Conservation (phyloP, 176 grass and related monocot genomes). For the Luzula sylvatica region DNA sequence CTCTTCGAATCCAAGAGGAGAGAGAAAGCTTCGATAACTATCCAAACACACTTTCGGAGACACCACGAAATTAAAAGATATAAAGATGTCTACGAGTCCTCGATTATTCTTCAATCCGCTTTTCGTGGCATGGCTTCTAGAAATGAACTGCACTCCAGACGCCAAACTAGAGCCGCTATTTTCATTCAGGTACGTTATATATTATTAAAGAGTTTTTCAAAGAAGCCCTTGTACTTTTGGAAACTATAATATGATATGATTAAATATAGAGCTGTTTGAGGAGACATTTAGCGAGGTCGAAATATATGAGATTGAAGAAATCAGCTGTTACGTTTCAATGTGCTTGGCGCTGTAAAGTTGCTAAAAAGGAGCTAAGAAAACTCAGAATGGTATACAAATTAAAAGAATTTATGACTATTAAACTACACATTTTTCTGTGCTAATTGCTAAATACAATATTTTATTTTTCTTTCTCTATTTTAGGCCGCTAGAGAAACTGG, state of each 20-base stretch:
- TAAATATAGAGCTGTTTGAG: conserved; percentile 59
- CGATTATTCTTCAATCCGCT: conserved; percentile 59
- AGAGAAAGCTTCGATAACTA: conserved; percentile 67
- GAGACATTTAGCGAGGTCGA: conserved; percentile 41
- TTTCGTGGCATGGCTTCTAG: conserved; percentile 72
- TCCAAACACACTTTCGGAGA: conserved; percentile 69
- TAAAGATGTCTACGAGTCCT: conserved; percentile 36
- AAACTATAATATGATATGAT: not conserved
- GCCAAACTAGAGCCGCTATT: conserved; percentile 53
- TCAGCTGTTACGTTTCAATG: conserved; percentile 69
- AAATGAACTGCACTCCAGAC: conserved; percentile 53
- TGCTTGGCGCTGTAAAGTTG: conserved; percentile 80
- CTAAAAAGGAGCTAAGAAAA: conserved; percentile 78
- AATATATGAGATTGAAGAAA: conserved; percentile 64
- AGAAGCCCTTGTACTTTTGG: too few species aligned
- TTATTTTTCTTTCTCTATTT: conserved; percentile 9
- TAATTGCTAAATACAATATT: not conserved
- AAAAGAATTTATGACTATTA: too few species aligned
- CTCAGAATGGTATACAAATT: conserved; percentile 73
- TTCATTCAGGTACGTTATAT: conserved; percentile 93
- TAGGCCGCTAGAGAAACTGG: conserved; percentile 98
- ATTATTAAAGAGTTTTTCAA: too few species aligned
- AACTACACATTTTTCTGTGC: too few species aligned
- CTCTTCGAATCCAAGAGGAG: conserved; percentile 55
- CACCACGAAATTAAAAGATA: conserved; percentile 65